A percentile compares a stretch with the other conserved stretches of the same genome.
Conservation (phyloP, 2,329 filamentous ascomycete genomes). For the Tympanopsis confertula region DNA sequence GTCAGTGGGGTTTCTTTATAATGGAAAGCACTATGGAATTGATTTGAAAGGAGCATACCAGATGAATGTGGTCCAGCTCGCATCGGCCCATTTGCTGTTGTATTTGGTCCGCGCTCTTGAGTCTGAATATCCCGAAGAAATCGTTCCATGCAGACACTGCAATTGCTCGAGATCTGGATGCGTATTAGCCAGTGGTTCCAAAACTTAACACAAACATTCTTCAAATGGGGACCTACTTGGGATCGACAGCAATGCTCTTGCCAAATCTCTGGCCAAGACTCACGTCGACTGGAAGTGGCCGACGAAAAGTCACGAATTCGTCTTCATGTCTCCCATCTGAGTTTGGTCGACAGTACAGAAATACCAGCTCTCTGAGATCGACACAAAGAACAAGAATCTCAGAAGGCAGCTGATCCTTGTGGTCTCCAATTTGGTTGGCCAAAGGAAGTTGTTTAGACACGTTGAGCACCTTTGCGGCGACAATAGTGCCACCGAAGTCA, state of each 20-base stretch:
- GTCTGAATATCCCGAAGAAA: not conserved
- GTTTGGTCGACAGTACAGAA: conserved; percentile 65
- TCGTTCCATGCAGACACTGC: not conserved
- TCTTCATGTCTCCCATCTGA: too few relatives aligned
- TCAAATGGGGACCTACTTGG: not conserved
- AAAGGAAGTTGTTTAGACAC: not conserved
- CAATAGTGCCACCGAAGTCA: not conserved
- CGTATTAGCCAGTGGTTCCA: not conserved
- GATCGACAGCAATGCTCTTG: not conserved
- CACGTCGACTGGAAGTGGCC: not conserved
- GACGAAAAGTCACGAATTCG: conserved; percentile 48
- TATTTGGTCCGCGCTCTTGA: too few relatives aligned
- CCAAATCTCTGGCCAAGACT: not conserved
- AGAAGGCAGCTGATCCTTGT: conserved; percentile 42
- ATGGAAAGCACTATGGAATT: not conserved
- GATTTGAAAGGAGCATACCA: too few relatives aligned
- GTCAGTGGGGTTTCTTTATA: too few relatives aligned
- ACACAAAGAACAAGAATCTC: conserved; percentile 71
- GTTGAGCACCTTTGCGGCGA: not conserved
- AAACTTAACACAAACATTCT: not conserved
- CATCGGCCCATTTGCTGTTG: too few relatives aligned
- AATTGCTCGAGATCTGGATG: not conserved
- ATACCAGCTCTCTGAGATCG: conserved; percentile 61
- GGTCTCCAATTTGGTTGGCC: not conserved
- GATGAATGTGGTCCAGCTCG: too few relatives aligned